Percentiles rank a stretch among this genome's conserved stretches.
These are phyloP conservation scores for Alternaria postmessia DNA, from an alignment of 2,329 filamentous ascomycete genomes.

Conservation along the genomic window DNA sequence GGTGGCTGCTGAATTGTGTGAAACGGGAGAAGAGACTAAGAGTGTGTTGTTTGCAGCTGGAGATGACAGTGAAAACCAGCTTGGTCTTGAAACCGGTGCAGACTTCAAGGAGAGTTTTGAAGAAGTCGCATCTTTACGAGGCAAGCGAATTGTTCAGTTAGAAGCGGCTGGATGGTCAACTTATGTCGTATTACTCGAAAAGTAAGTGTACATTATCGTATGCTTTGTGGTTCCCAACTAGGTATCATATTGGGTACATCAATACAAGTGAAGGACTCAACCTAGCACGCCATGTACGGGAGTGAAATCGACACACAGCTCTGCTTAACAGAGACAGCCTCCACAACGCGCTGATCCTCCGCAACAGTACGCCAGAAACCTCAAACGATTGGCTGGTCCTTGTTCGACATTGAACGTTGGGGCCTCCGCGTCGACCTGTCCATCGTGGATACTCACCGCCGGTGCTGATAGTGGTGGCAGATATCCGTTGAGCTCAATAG, in stretches of 20 bases:
- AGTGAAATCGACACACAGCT: not conserved
- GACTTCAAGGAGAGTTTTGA: slow-evolving; percentile 31
- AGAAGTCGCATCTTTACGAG: slow-evolving; percentile 30
- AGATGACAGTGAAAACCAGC: slow-evolving; percentile 33
- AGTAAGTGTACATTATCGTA: not conserved
- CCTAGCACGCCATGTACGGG: not conserved
- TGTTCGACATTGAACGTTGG: slow-evolving; percentile 29
- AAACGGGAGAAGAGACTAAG: not conserved
- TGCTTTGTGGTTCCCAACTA: not conserved
- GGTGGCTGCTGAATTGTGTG: slow-evolving; percentile 31
- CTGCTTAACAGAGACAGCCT: not conserved
- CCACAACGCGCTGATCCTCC: slow-evolving; percentile 1
- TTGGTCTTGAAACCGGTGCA: slow-evolving; percentile 23
- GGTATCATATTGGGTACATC: not conserved
- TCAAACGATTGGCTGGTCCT: slow-evolving; percentile 3
- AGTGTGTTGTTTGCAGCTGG: slow-evolving; percentile 39
- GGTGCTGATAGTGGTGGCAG: not conserved
- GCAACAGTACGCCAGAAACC: not conserved
- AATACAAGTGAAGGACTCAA: not conserved
- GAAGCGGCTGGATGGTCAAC: slow-evolving; percentile 39
- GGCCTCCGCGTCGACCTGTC: slow-evolving; percentile 15
- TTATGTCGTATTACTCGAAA: slow-evolving; percentile 22
- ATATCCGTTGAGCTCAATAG: slow-evolving; percentile 15
- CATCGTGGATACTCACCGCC: slow-evolving; percentile 17
- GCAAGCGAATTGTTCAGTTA: slow-evolving; percentile 28